A percentile compares a stretch with the other conserved stretches of the same genome.
These are phyloP conservation scores for Penicillium polonicum DNA, from an alignment of 2,329 filamentous ascomycete genomes.

Conservation along the genomic window DNA sequence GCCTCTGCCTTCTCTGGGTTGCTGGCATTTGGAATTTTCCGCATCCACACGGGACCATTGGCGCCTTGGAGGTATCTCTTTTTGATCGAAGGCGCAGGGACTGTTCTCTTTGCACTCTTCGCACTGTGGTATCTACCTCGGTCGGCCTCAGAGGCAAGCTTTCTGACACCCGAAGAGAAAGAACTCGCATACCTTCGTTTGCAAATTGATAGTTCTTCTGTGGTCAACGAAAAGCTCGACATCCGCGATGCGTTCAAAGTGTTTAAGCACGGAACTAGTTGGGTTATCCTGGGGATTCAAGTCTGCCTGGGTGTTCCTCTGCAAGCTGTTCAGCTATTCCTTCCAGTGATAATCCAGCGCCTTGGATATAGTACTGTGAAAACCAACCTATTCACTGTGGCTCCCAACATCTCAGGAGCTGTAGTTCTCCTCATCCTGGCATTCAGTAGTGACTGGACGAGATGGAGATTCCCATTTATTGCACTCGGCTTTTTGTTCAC, in stretches of 20 bases:
- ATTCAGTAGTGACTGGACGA: constrained; percentile 63
- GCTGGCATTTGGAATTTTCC: constrained; percentile 44
- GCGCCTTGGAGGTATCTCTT: constrained; percentile 49
- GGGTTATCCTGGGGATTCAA: constrained; percentile 29
- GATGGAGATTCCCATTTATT: constrained; percentile 65
- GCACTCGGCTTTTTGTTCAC: constrained; percentile 68
- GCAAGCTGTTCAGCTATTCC: constrained; percentile 30
- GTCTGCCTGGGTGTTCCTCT: constrained; percentile 33
- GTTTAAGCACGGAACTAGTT: constrained; percentile 31
- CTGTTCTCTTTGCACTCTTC: constrained; percentile 40
- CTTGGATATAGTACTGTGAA: constrained; percentile 53
- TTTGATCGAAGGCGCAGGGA: constrained; percentile 46
- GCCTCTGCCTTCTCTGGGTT: constrained; percentile 34
- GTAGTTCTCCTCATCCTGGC: constrained; percentile 68
- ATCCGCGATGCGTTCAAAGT: constrained; percentile 30
- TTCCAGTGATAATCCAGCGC: constrained; percentile 31
- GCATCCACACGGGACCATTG: constrained; percentile 33
- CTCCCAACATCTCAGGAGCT: constrained; percentile 70
- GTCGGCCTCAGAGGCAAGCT: constrained; percentile 41
- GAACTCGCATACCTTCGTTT: constrained; percentile 39
- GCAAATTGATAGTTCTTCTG: constrained; percentile 34
- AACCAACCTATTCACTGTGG: constrained; percentile 67
- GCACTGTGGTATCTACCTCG: constrained; percentile 43
- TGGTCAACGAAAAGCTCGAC: constrained; percentile 34
- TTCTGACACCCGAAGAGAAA: constrained; percentile 40